A percentile compares a stretch with the other conserved stretches of the same genome.
phyloP scores from a whole-genome alignment of 495 filamentous ascomycete species.

The Trichoderma gamsii region DNA sequence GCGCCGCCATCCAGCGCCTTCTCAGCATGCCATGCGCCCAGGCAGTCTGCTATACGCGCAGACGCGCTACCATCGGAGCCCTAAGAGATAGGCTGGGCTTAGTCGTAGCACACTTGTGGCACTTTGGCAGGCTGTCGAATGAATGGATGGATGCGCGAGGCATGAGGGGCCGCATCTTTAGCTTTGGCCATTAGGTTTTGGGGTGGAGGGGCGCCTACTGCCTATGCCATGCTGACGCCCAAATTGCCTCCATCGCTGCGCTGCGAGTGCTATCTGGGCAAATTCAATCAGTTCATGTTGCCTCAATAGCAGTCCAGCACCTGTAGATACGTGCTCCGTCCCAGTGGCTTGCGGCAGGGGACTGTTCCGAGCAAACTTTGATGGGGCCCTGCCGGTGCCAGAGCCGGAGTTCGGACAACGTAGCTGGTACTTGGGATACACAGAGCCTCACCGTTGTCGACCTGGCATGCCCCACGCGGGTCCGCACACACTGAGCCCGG shows the following conservation, averaged over 20 bases:
- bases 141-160: background rate
- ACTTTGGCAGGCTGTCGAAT: background rate
- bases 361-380: background rate
- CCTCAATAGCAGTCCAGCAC: no score
- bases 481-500: background rate
- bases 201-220: background rate
- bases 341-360: no score
- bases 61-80: no score
- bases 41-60: no score
- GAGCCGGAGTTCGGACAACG: background rate
- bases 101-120: no score
- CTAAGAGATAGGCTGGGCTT: background rate
- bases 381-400: background rate
- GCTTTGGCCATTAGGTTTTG: conserved; percentile 1
- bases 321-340: no score
- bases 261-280: background rate
- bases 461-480: background rate
- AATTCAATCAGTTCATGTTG: no score
- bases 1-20: background rate
- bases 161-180: background rate
- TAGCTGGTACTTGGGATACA: background rate
- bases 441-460: background rate
- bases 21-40: background rate
- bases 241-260: background rate
- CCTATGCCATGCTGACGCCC: background rate